phyloP scores from a whole-genome alignment of 257 asterid species.

The Henckelia pumila region DNA sequence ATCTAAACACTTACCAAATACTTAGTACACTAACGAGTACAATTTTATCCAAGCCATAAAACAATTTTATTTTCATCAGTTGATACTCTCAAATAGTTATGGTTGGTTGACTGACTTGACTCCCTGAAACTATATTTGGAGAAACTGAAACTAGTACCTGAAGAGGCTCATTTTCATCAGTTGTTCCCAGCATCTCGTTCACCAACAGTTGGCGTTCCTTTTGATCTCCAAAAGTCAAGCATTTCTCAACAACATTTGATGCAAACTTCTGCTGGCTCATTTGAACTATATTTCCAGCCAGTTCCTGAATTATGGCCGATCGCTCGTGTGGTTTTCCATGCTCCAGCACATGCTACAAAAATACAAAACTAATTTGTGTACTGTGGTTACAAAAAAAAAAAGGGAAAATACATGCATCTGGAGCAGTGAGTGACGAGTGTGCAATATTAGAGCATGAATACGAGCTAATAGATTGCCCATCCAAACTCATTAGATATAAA shows the following conservation, averaged over 20 bases:
- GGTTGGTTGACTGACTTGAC: not conserved
- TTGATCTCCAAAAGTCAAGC: slow-evolving; percentile 68
- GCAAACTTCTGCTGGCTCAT: slow-evolving; percentile 93
- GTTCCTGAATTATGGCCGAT: slow-evolving; percentile 50
- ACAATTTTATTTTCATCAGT: not conserved
- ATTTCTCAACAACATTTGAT: slow-evolving; percentile 84
- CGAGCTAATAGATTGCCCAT: not conserved
- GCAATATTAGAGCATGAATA: not conserved
- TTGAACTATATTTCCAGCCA: slow-evolving; percentile 67
- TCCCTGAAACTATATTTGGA: not conserved
- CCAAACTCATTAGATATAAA: not conserved
- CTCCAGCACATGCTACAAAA: slow-evolving; percentile 67
- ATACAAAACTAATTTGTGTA: slow-evolving; percentile 16
- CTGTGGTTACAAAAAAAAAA: no score
- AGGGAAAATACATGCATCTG: not conserved
- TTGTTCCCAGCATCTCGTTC: slow-evolving; percentile 74
- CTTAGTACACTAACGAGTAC: no score
- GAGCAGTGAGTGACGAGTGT: not conserved
- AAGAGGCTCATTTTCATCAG: slow-evolving; percentile 77
- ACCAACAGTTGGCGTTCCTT: slow-evolving; percentile 68
- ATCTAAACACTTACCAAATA: not conserved
- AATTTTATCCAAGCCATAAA: no score
- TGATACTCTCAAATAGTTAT: not conserved
- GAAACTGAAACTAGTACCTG: slow-evolving; percentile 43
- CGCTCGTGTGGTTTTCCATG: slow-evolving; percentile 81